Conservation (phyloP, 257 asterid species). For the Solanum appendiculatum region DNA sequence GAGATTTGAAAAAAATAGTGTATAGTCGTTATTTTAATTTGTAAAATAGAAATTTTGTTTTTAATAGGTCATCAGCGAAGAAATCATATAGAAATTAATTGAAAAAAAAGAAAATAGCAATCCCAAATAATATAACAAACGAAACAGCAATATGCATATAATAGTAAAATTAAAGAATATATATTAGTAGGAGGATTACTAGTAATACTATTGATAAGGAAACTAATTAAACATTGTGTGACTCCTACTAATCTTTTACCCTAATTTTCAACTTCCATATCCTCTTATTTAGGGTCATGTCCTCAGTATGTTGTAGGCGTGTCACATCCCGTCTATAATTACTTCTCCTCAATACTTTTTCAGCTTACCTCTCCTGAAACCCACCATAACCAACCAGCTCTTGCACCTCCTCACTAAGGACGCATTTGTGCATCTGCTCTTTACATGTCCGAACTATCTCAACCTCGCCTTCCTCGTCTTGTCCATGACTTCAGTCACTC, state of each 20-base stretch:
- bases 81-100: too few species aligned
- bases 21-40: too few species aligned
- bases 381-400: background rate
- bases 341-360: background rate
- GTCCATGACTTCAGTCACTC: background rate
- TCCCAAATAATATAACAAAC: background rate
- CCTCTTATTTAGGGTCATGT: background rate
- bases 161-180: background rate
- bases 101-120: background rate
- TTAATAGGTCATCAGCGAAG: background rate
- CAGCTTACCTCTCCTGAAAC: background rate
- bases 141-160: background rate
- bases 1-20: accelerated
- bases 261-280: background rate
- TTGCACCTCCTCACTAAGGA: too few species aligned
- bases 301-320: background rate
- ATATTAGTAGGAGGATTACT: background rate
- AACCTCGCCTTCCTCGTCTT: background rate
- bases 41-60: too few species aligned
- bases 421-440: background rate
- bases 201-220: background rate
- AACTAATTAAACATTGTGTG: background rate
- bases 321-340: background rate
- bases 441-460: background rate
- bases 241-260: background rate